Percentiles rank a stretch among this genome's conserved stretches.
These are phyloP conservation scores for Cystobasidium slooffiae DNA, from an alignment of 1,284 basidiomycete species.

Conservation along the genomic window DNA sequence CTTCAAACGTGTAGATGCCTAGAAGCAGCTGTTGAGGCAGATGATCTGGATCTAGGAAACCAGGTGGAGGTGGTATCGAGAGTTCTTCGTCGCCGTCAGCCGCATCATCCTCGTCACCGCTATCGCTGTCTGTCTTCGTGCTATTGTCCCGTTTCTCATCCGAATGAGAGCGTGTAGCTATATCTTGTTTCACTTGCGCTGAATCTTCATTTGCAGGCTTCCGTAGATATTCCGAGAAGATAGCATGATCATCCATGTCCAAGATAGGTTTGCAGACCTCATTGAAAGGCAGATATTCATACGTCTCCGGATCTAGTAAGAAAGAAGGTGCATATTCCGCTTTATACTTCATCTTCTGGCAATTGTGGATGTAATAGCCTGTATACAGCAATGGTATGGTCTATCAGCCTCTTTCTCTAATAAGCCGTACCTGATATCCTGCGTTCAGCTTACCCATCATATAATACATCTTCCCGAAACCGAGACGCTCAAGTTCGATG, in stretches of 20 bases:
- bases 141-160: background rate
- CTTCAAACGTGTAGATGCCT: conserved; percentile 47
- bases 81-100: conserved; percentile 48
- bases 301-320: conserved; percentile 85
- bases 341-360: conserved; percentile 96
- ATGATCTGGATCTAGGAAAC: conserved; percentile 53
- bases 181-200: too few relatives aligned
- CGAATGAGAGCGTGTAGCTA: background rate
- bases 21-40: conserved; percentile 49
- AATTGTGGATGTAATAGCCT: conserved; percentile 92
- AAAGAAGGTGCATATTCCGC: conserved; percentile 86
- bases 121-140: conserved; percentile 25
- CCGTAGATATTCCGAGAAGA: conserved; percentile 59
- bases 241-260: conserved; percentile 69
- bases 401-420: background rate
- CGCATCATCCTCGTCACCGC: conserved; percentile 48
- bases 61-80: conserved; percentile 53
- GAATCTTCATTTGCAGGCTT: background rate
- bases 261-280: conserved; percentile 65
- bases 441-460: conserved; percentile 73
- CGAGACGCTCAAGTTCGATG: conserved; percentile 65
- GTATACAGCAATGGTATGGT: background rate
- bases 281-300: conserved; percentile 72
- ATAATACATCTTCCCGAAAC: conserved; percentile 73
- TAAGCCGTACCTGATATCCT: too few relatives aligned